Evolutionary conservation across 495 filamentous ascomycete genomes (phyloP), one percentile per base, ranked within the genome.

Genomic region (Xylaria telfairii): DNA sequence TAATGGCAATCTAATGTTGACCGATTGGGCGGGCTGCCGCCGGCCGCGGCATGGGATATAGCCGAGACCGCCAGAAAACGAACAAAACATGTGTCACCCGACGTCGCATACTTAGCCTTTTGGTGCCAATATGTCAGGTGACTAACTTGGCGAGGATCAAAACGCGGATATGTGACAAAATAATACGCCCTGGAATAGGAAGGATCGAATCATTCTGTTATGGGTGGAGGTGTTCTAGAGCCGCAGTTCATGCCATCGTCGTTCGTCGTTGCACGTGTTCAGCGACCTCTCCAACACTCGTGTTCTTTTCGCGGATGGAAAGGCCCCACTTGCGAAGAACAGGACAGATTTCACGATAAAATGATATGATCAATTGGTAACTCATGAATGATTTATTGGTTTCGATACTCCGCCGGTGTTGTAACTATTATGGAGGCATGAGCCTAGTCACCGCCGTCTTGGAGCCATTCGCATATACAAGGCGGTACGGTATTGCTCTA

Each of bases 1-100:
- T 64, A 44, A 39, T 39, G 41, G n/a, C 61, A 64, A 64, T 64
- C 3, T 44, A 64, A 30, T 10, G 3, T 46, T 64, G 41, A 62
- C 61, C 61, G 61, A 46, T 64, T 44, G 61, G 61, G 41, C 17
- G 41, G 60, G 7, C 39, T 63, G 60, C 60, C 60, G 60, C 37
- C 21, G 60, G 41, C 61, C 41, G 61, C 26, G 41, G 61, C 26
- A 47, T 64, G 17, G 61, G 13, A 64, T 64, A 64, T 64, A 64
- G 61, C 61, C 61, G 61, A 64, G 61, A 64, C 13, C 2, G 39
- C 41, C 26, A 19, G 61, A 46, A 64, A 32, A 46, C 61, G 41
- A 57, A 41, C 41, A 64, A 42, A 42, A 28, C 4, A 19, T 32
- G 41, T 32, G 24, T 44, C 39, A 64, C 41, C 61, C 26, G 41